A percentile compares a stretch with the other conserved stretches of the same genome.
Evolutionary conservation across 2,329 filamentous ascomycete genomes (phyloP).

Genomic region (Anthostomella pinea): DNA sequence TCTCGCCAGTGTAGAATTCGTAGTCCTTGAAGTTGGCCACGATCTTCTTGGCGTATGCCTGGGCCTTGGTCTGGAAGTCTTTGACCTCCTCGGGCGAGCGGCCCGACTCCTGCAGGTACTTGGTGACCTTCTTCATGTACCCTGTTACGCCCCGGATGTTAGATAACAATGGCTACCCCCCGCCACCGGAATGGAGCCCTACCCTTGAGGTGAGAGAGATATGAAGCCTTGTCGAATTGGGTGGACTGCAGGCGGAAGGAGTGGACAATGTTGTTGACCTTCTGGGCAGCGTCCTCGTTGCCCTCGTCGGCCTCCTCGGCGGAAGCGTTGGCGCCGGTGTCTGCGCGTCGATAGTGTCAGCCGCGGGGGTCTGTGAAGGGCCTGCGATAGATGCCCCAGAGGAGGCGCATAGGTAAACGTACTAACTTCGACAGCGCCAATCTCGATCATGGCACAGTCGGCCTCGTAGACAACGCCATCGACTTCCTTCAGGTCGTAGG

Average conservation of each 20-base stretch:
- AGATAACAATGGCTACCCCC: no score
- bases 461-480: conserved; percentile 83
- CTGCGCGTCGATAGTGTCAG: conserved; percentile 38
- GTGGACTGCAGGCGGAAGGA: conserved; percentile 85
- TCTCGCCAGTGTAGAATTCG: conserved; percentile 90
- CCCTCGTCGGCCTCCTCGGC: conserved; percentile 83
- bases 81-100: conserved; percentile 65
- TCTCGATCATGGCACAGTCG: conserved; percentile 85
- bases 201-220: conserved; percentile 84
- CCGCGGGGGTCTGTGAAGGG: not conserved
- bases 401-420: conserved; percentile 34
- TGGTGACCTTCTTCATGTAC: conserved; percentile 91
- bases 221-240: conserved; percentile 82
- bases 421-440: conserved; percentile 73
- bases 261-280: conserved; percentile 90
- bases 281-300: conserved; percentile 65
- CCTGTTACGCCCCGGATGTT: conserved; percentile 50
- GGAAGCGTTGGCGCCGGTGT: conserved; percentile 94
- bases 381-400: conserved; percentile 4
- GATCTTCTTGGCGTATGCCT: conserved; percentile 73
- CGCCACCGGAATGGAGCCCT: conserved; percentile 32
- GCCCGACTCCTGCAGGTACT: conserved; percentile 60
- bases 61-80: conserved; percentile 76
- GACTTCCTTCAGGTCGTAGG: conserved; percentile 77
- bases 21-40: conserved; percentile 89